These are phyloP conservation scores for Funneliformis geosporum DNA, from an alignment of 192 early-diverging fungal genomes.

Conservation along the genomic window DNA sequence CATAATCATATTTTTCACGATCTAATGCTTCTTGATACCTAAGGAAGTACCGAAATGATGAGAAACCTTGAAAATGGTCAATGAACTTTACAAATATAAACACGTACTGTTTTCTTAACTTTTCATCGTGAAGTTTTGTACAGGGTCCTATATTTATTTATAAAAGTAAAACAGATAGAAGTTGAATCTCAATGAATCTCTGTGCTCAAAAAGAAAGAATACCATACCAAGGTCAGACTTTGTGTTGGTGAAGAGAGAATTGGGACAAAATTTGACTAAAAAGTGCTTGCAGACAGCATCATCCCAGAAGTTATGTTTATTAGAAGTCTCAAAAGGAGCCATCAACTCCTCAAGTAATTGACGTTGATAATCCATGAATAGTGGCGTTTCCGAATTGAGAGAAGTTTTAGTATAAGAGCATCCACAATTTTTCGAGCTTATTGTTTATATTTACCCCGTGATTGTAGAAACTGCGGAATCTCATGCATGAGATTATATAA, in stretches of 20 bases:
- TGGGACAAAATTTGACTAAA: conserved; percentile 81
- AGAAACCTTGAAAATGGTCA: not conserved
- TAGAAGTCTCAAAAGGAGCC: conserved; percentile 19
- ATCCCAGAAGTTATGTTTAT: conserved; percentile 31
- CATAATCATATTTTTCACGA: conserved; percentile 69
- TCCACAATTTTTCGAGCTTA: not conserved
- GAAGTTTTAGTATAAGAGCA: too few relatives aligned
- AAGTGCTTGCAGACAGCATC: conserved; percentile 72
- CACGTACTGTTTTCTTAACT: conserved; percentile 59
- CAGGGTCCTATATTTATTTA: conserved; percentile 48
- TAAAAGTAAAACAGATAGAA: not conserved
- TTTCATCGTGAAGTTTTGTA: conserved; percentile 81
- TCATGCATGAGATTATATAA: too few relatives aligned
- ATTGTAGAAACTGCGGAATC: too few relatives aligned
- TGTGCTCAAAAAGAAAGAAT: not conserved
- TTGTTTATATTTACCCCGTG: too few relatives aligned
- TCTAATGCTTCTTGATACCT: conserved; percentile 68
- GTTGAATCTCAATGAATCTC: not conserved
- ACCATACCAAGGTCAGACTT: conserved; percentile 75
- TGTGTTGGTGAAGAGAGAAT: conserved; percentile 83
- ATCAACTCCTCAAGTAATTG: conserved; percentile 30
- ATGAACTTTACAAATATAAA: not conserved
- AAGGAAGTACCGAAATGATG: not conserved
- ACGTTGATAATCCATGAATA: conserved; percentile 24
- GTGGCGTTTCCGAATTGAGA: not conserved